phyloP scores from a whole-genome alignment of 1,284 basidiomycete species.

The Grifola frondosa region DNA sequence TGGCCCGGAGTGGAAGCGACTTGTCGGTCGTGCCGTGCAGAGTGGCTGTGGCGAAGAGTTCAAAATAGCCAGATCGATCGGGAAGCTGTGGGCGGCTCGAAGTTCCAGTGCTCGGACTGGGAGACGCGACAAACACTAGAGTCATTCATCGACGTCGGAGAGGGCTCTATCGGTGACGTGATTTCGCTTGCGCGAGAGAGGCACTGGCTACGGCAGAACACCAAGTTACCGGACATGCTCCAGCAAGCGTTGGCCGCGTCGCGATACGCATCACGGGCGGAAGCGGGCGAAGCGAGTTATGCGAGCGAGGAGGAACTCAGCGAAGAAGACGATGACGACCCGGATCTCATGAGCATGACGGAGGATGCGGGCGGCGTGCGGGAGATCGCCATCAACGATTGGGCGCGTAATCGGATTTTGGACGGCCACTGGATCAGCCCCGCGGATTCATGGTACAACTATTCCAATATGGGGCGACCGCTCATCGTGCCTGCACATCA shows the following conservation, averaged over 20 bases:
- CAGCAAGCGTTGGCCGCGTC: constrained; percentile 64
- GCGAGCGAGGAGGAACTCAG: constrained; percentile 40
- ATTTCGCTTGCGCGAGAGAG: constrained; percentile 62
- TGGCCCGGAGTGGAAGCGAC: constrained; percentile 66
- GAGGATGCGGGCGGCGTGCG: constrained; percentile 60
- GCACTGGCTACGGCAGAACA: constrained; percentile 63
- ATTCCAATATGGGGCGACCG: constrained; percentile 39
- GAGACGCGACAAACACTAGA: constrained; percentile 63
- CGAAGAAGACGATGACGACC: constrained; percentile 60
- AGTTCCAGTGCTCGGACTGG: constrained; percentile 53
- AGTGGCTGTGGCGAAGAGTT: constrained; percentile 62
- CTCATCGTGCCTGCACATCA: constrained; percentile 52
- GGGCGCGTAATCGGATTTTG: constrained; percentile 67
- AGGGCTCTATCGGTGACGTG: constrained; percentile 67
- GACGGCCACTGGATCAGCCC: constrained; percentile 75
- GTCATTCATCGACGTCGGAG: constrained; percentile 66
- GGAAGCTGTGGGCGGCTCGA: constrained; percentile 55
- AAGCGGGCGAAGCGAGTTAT: constrained; percentile 40
- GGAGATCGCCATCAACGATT: constrained; percentile 68
- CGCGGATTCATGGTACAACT: constrained; percentile 61
- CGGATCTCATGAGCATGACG: constrained; percentile 55
- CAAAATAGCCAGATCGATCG: constrained; percentile 45
- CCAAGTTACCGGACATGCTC: constrained; percentile 63
- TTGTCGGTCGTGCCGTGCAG: constrained; percentile 59
- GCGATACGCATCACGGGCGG: constrained; percentile 39